These are phyloP conservation scores for Setaria viridis DNA, from an alignment of 202 grass and related monocot species.

Conservation along the genomic window DNA sequence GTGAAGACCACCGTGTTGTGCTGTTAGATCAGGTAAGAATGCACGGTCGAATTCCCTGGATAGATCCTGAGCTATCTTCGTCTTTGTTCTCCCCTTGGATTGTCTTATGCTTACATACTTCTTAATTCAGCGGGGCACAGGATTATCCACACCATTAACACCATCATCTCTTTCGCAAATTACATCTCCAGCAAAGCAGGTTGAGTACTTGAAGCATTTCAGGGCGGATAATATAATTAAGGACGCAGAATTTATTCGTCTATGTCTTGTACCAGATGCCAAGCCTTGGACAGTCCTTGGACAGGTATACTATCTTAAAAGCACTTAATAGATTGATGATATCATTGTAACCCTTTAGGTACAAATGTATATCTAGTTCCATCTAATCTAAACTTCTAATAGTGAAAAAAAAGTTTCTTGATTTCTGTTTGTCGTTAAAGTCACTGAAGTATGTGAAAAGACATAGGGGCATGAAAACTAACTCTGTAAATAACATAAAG, in stretches of 20 bases:
- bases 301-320: conserved; percentile 64
- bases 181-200: conserved; percentile 59
- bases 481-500: not conserved
- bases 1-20: conserved; percentile 77
- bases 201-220: conserved; percentile 88
- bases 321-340: conserved; percentile 4
- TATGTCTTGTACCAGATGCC: conserved; percentile 65
- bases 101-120: conserved; percentile 18
- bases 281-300: conserved; percentile 92
- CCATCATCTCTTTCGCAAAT: conserved; percentile 93
- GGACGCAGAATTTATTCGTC: conserved; percentile 87
- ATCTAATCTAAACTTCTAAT: conserved; percentile 2
- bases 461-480: not conserved
- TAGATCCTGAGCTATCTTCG: not conserved
- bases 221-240: conserved; percentile 95
- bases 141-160: conserved; percentile 84
- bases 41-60: not conserved
- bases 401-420: not conserved
- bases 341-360: not conserved
- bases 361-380: not conserved
- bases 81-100: conserved; percentile 14
- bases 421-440: not conserved
- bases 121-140: conserved; percentile 77
- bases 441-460: conserved; percentile 12
- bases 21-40: conserved; percentile 78